These are phyloP conservation scores for Candida pini DNA, from an alignment of 805 yeast species.

Conservation along the genomic window DNA sequence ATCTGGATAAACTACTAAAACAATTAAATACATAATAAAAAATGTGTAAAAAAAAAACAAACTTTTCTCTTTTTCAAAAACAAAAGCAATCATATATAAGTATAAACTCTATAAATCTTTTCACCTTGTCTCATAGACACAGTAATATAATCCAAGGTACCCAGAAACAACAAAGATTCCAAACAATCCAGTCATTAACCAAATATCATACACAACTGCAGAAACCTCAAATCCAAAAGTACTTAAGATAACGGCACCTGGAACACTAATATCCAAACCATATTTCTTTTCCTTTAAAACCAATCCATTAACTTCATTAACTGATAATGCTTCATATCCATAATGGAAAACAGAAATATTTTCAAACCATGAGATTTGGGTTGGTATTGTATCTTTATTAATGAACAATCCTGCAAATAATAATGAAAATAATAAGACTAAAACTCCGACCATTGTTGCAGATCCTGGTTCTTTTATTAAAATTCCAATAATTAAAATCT, in stretches of 20 bases:
- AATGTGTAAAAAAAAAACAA: no score
- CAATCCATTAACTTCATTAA: conserved; percentile 87
- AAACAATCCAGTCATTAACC: conserved; percentile 53
- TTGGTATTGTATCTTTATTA: conserved; percentile 58
- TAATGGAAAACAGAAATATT: conserved; percentile 89
- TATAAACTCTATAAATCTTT: not conserved
- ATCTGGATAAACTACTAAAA: no score
- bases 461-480: conserved; percentile 85
- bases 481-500: conserved; percentile 83
- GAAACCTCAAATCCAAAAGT: conserved; percentile 91
- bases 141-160: conserved; percentile 64
- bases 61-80: no score
- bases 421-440: conserved; percentile 76
- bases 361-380: conserved; percentile 62
- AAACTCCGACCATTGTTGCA: conserved; percentile 82
- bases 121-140: conserved; percentile 69
- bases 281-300: conserved; percentile 82
- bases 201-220: conserved; percentile 64
- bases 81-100: not conserved
- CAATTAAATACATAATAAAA: no score
- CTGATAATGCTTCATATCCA: conserved; percentile 88
- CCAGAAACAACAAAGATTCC: conserved; percentile 60
- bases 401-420: conserved; percentile 92
- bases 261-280: conserved; percentile 91
- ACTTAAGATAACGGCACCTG: conserved; percentile 94